Base-by-base conservation (phyloP, 768 basidiomycete genomes). In the Rhodotorula kratochvilovae region DNA sequence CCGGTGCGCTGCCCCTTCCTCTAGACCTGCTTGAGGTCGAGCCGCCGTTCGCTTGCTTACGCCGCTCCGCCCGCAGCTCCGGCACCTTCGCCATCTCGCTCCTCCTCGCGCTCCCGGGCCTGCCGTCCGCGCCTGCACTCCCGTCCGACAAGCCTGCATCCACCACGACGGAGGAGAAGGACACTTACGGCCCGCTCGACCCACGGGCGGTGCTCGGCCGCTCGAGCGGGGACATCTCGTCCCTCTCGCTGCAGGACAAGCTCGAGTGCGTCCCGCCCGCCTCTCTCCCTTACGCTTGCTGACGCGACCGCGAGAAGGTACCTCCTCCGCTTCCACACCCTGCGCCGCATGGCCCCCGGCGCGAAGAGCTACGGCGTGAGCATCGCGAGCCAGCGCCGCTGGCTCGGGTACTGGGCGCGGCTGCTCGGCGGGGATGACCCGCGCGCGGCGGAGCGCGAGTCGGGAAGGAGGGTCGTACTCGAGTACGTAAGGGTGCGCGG, bases 41-140 rank as follows among this genome's bases (percentile, higher is more conserved):
- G n/a, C n/a, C n/a, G n/a, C n/a, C n/a, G n/a, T n/a, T n/a, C n/a
- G n/a, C n/a, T n/a, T n/a, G n/a, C n/a, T n/a, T n/a, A n/a, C n/a
- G n/a, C n/a, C n/a, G n/a, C n/a, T 35, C 25, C 53, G 53, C 43
- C 8, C 39, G 39, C 61, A 84, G 91, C 63, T 92, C 91, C 0
- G 92, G 92, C 16, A 92, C 89, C 0, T 85, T 93, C 72, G 89
- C 91, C 0, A 91, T 91, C 78, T 84, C 90, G 17, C 90, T 92
- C 79, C 83, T 94, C 5, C 85, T 94, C 23, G 84, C 89, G 0
- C 81, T 86, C 5, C 83, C 84, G 31, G 81, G 81, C 51, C 68
- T 80, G 2, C 85, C 86, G 15, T 81, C 82, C 7, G 82, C 86
- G 10, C 85, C 85, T 81, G 84, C 67, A 65, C 81, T 80, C 11